Base-by-base conservation (phyloP, 768 basidiomycete species). In the Lactifluus hygrophoroides region DNA sequence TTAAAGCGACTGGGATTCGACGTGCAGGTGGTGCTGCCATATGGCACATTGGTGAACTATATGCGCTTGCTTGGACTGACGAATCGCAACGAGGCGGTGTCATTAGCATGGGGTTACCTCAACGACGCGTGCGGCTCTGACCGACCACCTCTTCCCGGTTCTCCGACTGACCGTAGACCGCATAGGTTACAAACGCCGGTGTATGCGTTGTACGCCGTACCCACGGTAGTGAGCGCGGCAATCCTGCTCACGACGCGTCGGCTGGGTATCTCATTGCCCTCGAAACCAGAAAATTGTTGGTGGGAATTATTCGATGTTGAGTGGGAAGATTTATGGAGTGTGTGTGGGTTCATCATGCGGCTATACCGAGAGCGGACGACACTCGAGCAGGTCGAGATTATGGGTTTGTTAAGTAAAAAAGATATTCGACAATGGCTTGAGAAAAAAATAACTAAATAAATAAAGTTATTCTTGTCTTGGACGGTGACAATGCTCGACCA, bases 1-100 rank as follows among this genome's bases (percentile, higher is more conserved):
- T 78, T 99, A 63, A 99, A 99, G 72, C 80, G 95, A 23, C 79
- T 99, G 11, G 95, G 91, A 1, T 99, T 98, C 74, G 90, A 97
- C 67, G 90, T 95, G 40, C 86, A 90, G 65, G 90, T 95, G 45
- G 88, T 91, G 11, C 76, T 97, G 32, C 94, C 95, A 3, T 98
- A 98, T 64, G 92, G 88, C 34, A 93, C 92, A 6, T 80, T 97
- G 56, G 86, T 98, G 65, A 97, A 96, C 73, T 98, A 99, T 71
- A 76, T 96, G 69, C 79, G 90, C 59, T 81, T 97, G 21, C 80
- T 99, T 19, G 92, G 90, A n/a, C 75, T 99, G 60, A 86, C 86
- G 14, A 79, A 76, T 48, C 77, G 82, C 58, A 81, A 83, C 40
- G 79, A 80, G 53, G 88, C 83, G 10, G 88, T 90, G 58, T 79